phyloP scores from a whole-genome alignment of 345 rosid genomes.

The Tarenaya hassleriana region DNA sequence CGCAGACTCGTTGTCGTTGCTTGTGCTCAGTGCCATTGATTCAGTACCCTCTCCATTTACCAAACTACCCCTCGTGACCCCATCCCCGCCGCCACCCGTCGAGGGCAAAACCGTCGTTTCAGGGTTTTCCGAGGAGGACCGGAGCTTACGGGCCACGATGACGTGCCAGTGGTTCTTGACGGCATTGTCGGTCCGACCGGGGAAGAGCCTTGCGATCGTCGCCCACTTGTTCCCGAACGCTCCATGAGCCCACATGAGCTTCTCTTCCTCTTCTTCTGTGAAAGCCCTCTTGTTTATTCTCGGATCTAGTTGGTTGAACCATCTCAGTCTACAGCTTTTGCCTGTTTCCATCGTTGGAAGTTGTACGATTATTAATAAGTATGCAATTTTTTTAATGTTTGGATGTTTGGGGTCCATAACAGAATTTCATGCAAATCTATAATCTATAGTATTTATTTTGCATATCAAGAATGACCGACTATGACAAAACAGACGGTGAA shows the following conservation, averaged over 20 bases:
- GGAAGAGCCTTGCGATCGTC: constrained; percentile 73
- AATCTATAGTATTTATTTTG: no score
- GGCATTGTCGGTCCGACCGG: constrained; percentile 89
- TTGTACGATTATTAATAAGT: constrained; percentile 4
- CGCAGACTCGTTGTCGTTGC: constrained; percentile 20
- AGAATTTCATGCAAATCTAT: no score
- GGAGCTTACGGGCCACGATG: constrained; percentile 77
- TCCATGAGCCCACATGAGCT: constrained; percentile 58
- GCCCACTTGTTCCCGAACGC: constrained; percentile 92
- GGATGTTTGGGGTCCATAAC: no score
- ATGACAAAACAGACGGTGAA: no score
- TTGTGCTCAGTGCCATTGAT: constrained; percentile 6
- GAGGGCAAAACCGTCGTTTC: constrained; percentile 22
- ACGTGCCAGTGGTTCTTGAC: constrained; percentile 99
- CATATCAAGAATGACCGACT: no score
- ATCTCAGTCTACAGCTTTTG: constrained; percentile 90
- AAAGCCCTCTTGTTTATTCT: constrained; percentile 76
- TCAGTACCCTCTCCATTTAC: constrained; percentile 19
- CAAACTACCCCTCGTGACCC: constrained; percentile 10
- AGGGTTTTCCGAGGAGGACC: constrained; percentile 23
- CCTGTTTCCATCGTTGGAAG: constrained; percentile 36
- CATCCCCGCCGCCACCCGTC: no score
- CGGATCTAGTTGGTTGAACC: constrained; percentile 95
- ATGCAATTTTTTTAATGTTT: background rate
- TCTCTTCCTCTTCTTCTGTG: constrained; percentile 76